These are phyloP conservation scores for Psidium friedrichsthalianum DNA, from an alignment of 345 rosid genomes.

Conservation along the genomic window DNA sequence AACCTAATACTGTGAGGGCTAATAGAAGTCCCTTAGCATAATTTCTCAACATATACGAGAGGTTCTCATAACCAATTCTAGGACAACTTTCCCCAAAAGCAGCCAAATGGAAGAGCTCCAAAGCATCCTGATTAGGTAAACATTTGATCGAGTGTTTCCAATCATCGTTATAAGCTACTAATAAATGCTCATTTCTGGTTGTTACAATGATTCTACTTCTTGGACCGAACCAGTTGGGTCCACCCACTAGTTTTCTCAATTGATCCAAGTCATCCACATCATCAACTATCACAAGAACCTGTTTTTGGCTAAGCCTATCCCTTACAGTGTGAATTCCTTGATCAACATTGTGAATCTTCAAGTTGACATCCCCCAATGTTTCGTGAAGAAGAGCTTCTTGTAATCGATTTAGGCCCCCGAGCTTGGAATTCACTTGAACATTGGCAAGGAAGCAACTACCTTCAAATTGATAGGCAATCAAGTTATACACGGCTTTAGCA, in stretches of 20 bases:
- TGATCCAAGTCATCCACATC: conserved; percentile 4
- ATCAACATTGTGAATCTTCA: neutral
- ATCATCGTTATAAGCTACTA: neutral
- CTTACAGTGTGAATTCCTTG: neutral
- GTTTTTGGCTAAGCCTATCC: neutral
- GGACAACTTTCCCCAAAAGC: conserved; percentile 1
- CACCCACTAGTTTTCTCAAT: neutral
- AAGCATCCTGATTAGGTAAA: neutral
- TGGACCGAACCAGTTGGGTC: conserved; percentile 1
- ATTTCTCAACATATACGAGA: neutral
- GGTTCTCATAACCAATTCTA: neutral
- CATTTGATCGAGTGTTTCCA: neutral
- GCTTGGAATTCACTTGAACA: conserved; percentile 13
- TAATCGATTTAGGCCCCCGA: neutral
- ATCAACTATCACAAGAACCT: conserved; percentile 10
- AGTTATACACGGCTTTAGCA: conserved; percentile 15
- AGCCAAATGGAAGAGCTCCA: conserved; percentile 1
- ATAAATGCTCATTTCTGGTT: conserved; percentile 5
- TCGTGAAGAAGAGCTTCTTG: conserved; percentile 12
- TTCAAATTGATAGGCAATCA: conserved; percentile 12
- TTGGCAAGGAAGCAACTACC: conserved; percentile 16
- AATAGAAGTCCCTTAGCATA: conserved; percentile 8
- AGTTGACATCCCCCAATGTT: neutral
- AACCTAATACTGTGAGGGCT: conserved; percentile 11
- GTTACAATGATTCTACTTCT: conserved; percentile 8